Percentiles rank a stretch among this genome's conserved stretches.
Conservation (phyloP, 2,329 filamentous ascomycete genomes). For the Diaporthe sp. region DNA sequence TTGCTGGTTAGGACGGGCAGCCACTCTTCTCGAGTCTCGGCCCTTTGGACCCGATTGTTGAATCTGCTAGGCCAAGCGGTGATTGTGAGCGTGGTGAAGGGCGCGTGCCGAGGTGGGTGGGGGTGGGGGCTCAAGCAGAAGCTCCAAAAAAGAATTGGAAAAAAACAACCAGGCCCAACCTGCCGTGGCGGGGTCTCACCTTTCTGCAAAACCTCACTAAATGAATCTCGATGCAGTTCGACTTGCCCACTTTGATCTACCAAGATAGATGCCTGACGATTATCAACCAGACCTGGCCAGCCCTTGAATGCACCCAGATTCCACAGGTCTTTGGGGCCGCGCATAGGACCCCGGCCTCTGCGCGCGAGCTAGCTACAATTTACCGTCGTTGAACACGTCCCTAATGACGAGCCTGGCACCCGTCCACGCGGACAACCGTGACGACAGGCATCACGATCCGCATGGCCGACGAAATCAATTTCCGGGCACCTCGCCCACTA, state of each 20-base stretch:
- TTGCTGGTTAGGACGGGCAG: too few relatives aligned
- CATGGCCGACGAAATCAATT: not conserved
- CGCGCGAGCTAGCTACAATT: not conserved
- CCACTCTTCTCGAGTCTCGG: not conserved
- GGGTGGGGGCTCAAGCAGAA: not conserved
- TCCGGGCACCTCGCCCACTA: not conserved
- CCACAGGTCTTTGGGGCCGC: not conserved
- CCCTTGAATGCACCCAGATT: not conserved
- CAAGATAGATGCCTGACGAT: too few relatives aligned
- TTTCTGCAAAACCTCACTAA: slow-evolving; percentile 33
- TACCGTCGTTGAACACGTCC: not conserved
- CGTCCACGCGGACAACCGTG: not conserved
- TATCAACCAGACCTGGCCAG: not conserved
- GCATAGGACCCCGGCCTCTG: not conserved
- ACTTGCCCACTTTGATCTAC: not conserved
- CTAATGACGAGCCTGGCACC: not conserved
- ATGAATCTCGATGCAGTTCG: not conserved
- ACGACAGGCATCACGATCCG: not conserved
- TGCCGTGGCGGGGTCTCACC: slow-evolving; percentile 34
- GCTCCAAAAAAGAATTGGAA: not conserved
- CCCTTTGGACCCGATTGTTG: not conserved
- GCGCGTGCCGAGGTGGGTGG: slow-evolving; percentile 1
- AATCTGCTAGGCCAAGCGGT: not conserved
- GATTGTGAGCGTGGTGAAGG: not conserved
- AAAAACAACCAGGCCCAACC: slow-evolving; percentile 41